These are phyloP conservation scores for Plasmodium blacklocki DNA, from an alignment of 169 alveolate species.

Conservation along the genomic window DNA sequence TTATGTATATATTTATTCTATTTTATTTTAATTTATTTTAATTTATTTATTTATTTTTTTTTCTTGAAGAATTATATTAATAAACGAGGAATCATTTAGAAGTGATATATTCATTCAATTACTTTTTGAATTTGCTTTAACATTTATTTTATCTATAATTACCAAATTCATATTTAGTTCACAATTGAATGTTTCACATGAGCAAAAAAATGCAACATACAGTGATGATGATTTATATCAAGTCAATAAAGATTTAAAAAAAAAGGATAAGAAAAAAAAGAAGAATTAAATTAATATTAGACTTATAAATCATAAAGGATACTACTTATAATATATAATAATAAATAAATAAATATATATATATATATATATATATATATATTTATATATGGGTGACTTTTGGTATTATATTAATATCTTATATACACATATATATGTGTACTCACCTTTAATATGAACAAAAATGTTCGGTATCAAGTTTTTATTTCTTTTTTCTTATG, in stretches of 20 bases:
- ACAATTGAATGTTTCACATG: slow-evolving; percentile 12
- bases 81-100: slow-evolving; percentile 39
- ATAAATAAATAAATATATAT: slow-evolving; percentile 7
- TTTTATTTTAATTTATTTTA: neutral
- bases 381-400: neutral
- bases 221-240: slow-evolving; percentile 35
- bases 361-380: slow-evolving; percentile 1
- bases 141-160: slow-evolving; percentile 20
- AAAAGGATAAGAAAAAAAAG: slow-evolving; percentile 31
- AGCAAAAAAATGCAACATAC: neutral
- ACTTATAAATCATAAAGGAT: neutral
- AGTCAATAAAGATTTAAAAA: slow-evolving; percentile 14
- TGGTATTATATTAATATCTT: neutral
- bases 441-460: too few species aligned
- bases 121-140: neutral
- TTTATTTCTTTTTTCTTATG: slow-evolving; percentile 28
- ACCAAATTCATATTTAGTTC: slow-evolving; percentile 29
- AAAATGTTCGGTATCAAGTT: neutral
- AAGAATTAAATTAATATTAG: slow-evolving; percentile 4
- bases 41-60: too few species aligned
- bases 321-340: too few species aligned
- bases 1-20: neutral
- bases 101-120: slow-evolving; percentile 30
- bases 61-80: slow-evolving; percentile 31
- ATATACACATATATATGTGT: neutral